Percentiles rank a stretch among this genome's conserved stretches.
Conservation (phyloP, 495 filamentous ascomycete genomes). For the Penicillium lagena region DNA sequence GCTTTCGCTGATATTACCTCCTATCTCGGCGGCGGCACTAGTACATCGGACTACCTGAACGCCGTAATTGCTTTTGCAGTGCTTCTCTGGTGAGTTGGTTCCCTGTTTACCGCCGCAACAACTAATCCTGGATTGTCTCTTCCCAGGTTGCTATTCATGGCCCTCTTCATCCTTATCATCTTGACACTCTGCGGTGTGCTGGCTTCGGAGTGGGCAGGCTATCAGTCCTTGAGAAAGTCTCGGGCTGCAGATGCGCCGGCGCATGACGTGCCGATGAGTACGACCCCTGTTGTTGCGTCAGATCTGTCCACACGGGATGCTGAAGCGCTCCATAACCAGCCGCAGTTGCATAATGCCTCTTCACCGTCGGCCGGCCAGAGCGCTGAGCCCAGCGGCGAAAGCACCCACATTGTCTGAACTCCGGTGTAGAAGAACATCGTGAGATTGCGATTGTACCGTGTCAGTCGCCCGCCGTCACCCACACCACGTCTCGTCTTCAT, state of each 20-base stretch:
- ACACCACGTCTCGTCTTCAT: too few species aligned
- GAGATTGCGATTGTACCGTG: too few species aligned
- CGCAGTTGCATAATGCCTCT: constrained; percentile 7
- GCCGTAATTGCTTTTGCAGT: constrained; percentile 26
- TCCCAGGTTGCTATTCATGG: constrained; percentile 21
- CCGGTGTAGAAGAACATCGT: too few species aligned
- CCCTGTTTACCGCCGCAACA: background rate
- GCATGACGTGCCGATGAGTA: constrained; percentile 15
- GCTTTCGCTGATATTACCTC: constrained; percentile 23
- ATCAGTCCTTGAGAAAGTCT: constrained; percentile 14
- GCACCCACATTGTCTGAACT: background rate
- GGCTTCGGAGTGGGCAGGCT: constrained; percentile 16
- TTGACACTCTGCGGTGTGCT: constrained; percentile 23
- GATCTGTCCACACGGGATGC: constrained; percentile 14
- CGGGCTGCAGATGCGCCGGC: background rate
- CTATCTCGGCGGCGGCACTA: constrained; percentile 3
- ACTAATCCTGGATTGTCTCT: background rate
- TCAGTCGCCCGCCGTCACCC: too few species aligned
- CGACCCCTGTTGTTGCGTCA: constrained; percentile 3
- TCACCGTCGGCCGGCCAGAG: constrained; percentile 5
- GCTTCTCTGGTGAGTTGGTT: constrained; percentile 18
- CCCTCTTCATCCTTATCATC: constrained; percentile 19
- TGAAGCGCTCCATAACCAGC: constrained; percentile 17
- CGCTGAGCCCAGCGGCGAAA: constrained; percentile 6
- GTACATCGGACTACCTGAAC: constrained; percentile 10